Evolutionary conservation across 108 stramenopile genomes (phyloP).

Genomic region (Cyclotella atomus): DNA sequence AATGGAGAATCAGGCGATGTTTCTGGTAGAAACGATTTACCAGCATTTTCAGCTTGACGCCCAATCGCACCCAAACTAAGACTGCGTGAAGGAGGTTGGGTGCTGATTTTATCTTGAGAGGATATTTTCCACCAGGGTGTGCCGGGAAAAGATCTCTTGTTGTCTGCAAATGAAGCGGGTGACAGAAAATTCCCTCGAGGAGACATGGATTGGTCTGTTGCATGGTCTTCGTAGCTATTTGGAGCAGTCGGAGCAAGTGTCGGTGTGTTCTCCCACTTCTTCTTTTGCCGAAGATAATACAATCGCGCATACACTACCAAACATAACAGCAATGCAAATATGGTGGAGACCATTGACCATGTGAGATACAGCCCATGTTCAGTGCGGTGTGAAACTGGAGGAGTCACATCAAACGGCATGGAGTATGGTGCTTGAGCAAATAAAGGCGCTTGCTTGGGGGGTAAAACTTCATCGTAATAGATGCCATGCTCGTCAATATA

Average conservation of each 20-base stretch:
- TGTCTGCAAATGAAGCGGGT: background rate
- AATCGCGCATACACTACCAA: conserved; percentile 9
- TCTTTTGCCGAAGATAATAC: conserved; percentile 25
- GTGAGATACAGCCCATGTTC: conserved; percentile 56
- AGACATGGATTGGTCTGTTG: conserved; percentile 9
- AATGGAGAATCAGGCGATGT: background rate
- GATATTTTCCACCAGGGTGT: conserved; percentile 15
- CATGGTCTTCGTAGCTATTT: conserved; percentile 29
- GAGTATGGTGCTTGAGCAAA: conserved; percentile 12
- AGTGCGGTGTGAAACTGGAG: conserved; percentile 33
- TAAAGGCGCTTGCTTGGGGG: conserved; percentile 12
- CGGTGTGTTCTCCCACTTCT: conserved; percentile 39
- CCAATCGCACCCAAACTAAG: conserved; percentile 37
- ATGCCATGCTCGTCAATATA: background rate
- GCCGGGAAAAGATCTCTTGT: conserved; percentile 7
- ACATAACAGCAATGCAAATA: conserved; percentile 13
- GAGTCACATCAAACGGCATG: conserved; percentile 7
- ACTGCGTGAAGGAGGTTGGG: conserved; percentile 26
- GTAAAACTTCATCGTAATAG: background rate
- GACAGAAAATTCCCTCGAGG: conserved; percentile 5
- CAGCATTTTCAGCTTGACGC: conserved; percentile 8
- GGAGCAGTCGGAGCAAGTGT: conserved; percentile 29
- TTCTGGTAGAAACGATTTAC: conserved; percentile 19
- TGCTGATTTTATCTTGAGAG: conserved; percentile 12
- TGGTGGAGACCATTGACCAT: conserved; percentile 44